These are phyloP conservation scores for Tetrastigma voinierianum DNA, from an alignment of 164 flowering plant genomes.

Conservation along the genomic window DNA sequence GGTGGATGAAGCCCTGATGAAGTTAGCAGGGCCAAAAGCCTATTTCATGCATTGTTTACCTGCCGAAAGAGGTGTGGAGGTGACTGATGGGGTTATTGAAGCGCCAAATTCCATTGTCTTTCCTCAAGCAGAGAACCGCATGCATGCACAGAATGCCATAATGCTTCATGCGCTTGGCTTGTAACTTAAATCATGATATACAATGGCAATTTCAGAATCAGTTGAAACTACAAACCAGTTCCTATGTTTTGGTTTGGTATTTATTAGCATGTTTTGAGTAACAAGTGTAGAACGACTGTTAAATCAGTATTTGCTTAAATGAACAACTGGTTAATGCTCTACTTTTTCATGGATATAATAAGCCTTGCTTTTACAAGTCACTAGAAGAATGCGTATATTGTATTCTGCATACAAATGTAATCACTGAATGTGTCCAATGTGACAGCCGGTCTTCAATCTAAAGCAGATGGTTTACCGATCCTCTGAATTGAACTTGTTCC, in stretches of 20 bases:
- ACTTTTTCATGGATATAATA: too few species aligned
- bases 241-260: too few species aligned
- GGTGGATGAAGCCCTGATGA: constrained; percentile 88
- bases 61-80: constrained; percentile 89
- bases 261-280: too few species aligned
- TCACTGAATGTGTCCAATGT: too few species aligned
- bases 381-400: too few species aligned
- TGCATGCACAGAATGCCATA: constrained; percentile 97
- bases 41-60: constrained; percentile 95
- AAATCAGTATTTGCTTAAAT: too few species aligned
- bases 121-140: constrained; percentile 90
- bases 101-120: constrained; percentile 89
- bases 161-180: constrained; percentile 81
- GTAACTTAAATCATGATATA: constrained; percentile 13
- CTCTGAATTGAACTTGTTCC: constrained; percentile 32
- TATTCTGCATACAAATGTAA: too few species aligned
- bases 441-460: neutral
- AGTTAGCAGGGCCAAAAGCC: constrained; percentile 79
- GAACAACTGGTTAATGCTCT: too few species aligned
- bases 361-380: too few species aligned
- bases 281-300: too few species aligned
- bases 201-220: too few species aligned
- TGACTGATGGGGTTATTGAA: constrained; percentile 81
- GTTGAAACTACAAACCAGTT: too few species aligned
- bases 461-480: constrained; percentile 12